Percentiles rank a stretch among this genome's conserved stretches.
Evolutionary conservation across 306 rosid species (phyloP).

Genomic region (Ochetophila trinervis): DNA sequence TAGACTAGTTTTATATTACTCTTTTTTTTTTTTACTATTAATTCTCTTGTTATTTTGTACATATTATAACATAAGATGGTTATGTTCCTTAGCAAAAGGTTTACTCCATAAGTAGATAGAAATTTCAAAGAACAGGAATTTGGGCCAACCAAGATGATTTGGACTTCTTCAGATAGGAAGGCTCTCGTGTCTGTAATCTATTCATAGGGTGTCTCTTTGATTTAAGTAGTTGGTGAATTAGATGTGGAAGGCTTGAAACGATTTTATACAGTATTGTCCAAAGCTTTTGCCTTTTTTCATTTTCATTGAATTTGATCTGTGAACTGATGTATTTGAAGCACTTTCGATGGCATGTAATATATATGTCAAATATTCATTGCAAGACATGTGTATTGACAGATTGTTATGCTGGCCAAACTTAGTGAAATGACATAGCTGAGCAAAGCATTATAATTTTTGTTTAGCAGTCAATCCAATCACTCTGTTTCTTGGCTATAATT

Average conservation of each 20-base stretch:
- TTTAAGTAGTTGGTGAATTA: neutral
- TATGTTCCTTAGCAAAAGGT: constrained; percentile 47
- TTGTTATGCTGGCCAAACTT: neutral
- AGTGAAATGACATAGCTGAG: neutral
- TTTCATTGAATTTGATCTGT: neutral
- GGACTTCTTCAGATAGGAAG: constrained; percentile 15
- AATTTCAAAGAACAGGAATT: constrained; percentile 48
- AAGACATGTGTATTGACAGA: neutral
- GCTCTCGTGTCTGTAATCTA: constrained; percentile 6
- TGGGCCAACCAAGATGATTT: constrained; percentile 40
- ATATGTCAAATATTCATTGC: neutral
- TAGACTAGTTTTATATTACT: neutral
- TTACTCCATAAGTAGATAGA: constrained; percentile 46
- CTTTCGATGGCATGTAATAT: neutral
- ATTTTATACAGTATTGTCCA: neutral
- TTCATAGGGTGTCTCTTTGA: constrained; percentile 22
- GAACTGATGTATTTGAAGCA: neutral
- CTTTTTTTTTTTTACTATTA: too few relatives aligned
- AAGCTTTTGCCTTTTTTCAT: neutral
- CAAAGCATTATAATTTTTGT: neutral
- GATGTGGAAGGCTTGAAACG: neutral
- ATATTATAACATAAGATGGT: constrained; percentile 13
- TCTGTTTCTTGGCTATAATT: too few relatives aligned
- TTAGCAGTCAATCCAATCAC: too few relatives aligned
- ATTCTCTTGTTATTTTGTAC: neutral